These are phyloP conservation scores for Yamadazyma paraphyllophila DNA, from an alignment of 805 yeast species.

Conservation along the genomic window DNA sequence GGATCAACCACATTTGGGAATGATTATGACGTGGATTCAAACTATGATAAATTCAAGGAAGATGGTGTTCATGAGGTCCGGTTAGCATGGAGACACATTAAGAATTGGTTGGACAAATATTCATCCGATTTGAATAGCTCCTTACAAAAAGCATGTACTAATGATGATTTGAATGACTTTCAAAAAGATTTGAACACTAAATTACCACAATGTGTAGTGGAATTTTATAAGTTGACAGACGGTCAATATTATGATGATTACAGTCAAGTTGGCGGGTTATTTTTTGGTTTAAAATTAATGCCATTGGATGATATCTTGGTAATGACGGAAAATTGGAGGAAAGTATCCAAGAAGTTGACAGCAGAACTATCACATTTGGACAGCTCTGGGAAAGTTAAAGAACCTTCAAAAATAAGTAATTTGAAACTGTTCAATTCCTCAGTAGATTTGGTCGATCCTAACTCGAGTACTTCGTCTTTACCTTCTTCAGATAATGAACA, in stretches of 20 bases:
- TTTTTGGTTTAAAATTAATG: conserved; percentile 79
- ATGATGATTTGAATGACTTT: conserved; percentile 74
- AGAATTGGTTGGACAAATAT: conserved; percentile 74
- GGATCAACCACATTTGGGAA: conserved; percentile 3
- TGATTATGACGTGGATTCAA: conserved; percentile 29
- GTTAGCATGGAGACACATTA: conserved; percentile 87
- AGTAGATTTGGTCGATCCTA: conserved; percentile 9
- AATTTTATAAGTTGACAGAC: conserved; percentile 78
- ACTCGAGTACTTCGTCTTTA: conserved; percentile 2
- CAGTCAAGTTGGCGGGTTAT: conserved; percentile 65
- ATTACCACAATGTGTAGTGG: conserved; percentile 80
- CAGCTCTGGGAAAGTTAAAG: conserved; percentile 17
- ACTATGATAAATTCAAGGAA: conserved; percentile 23
- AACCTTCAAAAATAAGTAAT: conserved; percentile 20
- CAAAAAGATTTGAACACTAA: conserved; percentile 75
- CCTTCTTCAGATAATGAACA: conserved; percentile 2
- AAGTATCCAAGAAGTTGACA: conserved; percentile 49
- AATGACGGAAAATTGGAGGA: conserved; percentile 84
- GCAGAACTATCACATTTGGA: conserved; percentile 22
- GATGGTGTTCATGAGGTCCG: conserved; percentile 75
- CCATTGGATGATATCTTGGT: conserved; percentile 77
- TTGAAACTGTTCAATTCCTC: conserved; percentile 4
- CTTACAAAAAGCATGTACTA: conserved; percentile 74
- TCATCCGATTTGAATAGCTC: conserved; percentile 82
- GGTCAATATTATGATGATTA: conserved; percentile 85